A percentile compares a stretch with the other conserved stretches of the same genome.
Evolutionary conservation across 2,329 filamentous ascomycete genomes (phyloP).

Genomic region (Bisporella sp.): DNA sequence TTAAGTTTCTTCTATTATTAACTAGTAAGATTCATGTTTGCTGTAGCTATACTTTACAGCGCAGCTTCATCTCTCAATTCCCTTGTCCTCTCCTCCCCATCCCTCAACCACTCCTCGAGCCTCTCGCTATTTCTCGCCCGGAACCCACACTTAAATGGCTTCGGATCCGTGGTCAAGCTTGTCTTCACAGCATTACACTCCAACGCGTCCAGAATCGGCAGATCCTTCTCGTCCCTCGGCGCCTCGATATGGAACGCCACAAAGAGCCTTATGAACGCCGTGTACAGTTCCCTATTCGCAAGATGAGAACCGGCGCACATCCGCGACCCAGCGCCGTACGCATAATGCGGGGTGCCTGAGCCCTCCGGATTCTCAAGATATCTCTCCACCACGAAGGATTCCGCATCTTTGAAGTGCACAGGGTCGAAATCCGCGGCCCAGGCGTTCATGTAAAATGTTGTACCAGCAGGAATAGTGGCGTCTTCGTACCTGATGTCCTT

Average conservation of each 20-base stretch:
- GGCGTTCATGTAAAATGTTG: constrained; percentile 77
- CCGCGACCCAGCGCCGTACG: constrained; percentile 54
- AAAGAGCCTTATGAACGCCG: constrained; percentile 51
- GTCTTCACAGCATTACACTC: constrained; percentile 51
- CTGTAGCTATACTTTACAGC: no score
- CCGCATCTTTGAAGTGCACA: constrained; percentile 56
- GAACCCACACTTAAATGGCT: constrained; percentile 54
- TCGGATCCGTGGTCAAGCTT: constrained; percentile 53
- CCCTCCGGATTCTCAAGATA: constrained; percentile 49
- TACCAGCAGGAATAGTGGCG: constrained; percentile 63
- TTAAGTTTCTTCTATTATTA: no score
- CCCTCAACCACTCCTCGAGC: constrained; percentile 47
- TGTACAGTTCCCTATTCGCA: constrained; percentile 56
- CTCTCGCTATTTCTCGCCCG: constrained; percentile 37
- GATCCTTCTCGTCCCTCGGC: constrained; percentile 37
- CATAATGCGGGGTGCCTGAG: constrained; percentile 53
- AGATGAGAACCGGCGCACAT: constrained; percentile 60
- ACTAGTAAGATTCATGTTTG: no score
- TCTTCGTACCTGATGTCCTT: constrained; percentile 66
- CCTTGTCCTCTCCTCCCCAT: constrained; percentile 24
- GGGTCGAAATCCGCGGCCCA: constrained; percentile 70
- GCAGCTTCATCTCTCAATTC: constrained; percentile 1
- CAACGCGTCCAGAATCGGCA: constrained; percentile 47
- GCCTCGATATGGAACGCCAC: constrained; percentile 49
- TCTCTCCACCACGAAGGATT: constrained; percentile 61